Evolutionary conservation across 768 basidiomycete species (phyloP), one percentile per base, ranked within the genome.

Genomic region (Podaxis carcinomalis): DNA sequence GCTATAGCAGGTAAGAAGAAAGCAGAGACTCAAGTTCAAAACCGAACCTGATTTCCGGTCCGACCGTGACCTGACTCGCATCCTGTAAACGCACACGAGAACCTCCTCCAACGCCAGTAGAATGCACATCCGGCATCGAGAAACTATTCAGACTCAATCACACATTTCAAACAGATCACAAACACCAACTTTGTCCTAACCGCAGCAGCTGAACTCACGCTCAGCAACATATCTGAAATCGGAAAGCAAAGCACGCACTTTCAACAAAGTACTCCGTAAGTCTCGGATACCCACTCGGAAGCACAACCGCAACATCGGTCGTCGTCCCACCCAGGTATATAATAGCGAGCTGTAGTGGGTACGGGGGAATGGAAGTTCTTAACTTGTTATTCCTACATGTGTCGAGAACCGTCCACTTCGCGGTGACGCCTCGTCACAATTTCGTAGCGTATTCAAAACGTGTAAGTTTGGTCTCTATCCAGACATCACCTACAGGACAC

Each of bases 101-200:
- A 6, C 87, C 87, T 50, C 87, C 87, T 50, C 87, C 87, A 14
- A 89, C 77, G 10, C 83, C 87, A 57, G 87, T 79, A 40, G 82
- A 83, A 56, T 72, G 67, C 27, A 86, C 79, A 62, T 84, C 81
- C 7, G 85, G 83, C 77, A 82, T 83, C 1, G 83, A 79, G 66
- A 85, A 86, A 66, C 72, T 74, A 36, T 11, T 10, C 1, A 55
- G 1, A 5, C 3, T 5, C 6, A 46, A 37, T 14, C 10, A 7
- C 9, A 13, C 39, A 32, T 21, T 16, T 28, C 21, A 25, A 32
- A 19, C 13, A 14, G 16, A 28, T 28, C 19, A 19, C 3, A 19
- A 16, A 19, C 16, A 47, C 62, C 32, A 54, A 73, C 74, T 87
- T 87, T 2, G 84, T 78, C 51, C 83, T 72, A 4, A 87, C 82